Evolutionary conservation across 345 rosid species (phyloP).

Genomic region (Citrus reticulata): DNA sequence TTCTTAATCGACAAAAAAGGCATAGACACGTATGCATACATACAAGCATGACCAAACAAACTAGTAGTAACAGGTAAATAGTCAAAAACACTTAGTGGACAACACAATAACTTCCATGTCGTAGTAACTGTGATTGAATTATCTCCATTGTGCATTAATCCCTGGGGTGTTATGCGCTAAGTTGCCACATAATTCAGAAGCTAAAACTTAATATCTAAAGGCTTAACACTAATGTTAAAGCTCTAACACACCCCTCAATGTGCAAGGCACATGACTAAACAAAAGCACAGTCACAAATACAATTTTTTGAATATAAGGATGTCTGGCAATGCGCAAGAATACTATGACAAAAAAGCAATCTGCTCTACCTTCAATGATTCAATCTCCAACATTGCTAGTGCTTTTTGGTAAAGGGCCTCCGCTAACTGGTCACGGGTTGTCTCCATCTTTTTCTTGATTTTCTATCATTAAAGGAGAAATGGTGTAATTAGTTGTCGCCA

Average conservation of each 20-base stretch:
- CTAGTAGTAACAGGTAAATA: neutral
- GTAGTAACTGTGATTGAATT: neutral
- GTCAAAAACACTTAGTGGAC: neutral
- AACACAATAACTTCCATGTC: neutral
- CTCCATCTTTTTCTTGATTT: conserved; percentile 77
- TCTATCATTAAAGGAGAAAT: conserved; percentile 28
- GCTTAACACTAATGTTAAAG: neutral
- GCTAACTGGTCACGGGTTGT: conserved; percentile 75
- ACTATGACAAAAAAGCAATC: neutral
- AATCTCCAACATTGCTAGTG: conserved; percentile 63
- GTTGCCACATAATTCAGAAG: neutral
- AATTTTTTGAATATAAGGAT: neutral
- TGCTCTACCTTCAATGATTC: conserved; percentile 54
- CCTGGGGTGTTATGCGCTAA: neutral
- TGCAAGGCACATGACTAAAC: neutral
- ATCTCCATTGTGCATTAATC: neutral
- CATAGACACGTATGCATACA: neutral
- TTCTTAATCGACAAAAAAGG: neutral
- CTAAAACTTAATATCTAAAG: neutral
- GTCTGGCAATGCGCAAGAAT: neutral
- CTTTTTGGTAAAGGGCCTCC: conserved; percentile 88
- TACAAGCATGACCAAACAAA: neutral
- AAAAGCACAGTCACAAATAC: neutral
- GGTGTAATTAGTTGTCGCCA: neutral
- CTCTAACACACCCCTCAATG: neutral